Percentiles rank a stretch among this genome's conserved stretches.
phyloP scores from a whole-genome alignment of 1,284 basidiomycete genomes.

The Cutaneotrichosporon dermatis region DNA sequence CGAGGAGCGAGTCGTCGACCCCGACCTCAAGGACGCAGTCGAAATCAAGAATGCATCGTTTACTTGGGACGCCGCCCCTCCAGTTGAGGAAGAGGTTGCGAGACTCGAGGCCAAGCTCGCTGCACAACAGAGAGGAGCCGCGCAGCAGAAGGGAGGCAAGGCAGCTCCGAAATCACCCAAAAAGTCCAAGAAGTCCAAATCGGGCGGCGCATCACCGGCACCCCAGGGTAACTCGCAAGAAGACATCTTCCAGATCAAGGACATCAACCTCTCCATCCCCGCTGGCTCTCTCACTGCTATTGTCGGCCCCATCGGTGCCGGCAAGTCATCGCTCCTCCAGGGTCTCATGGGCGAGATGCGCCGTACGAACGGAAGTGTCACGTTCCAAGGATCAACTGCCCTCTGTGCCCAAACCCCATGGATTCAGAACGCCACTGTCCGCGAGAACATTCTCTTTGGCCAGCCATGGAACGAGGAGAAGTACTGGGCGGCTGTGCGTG shows the following conservation, averaged over 20 bases:
- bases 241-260: constrained; percentile 60
- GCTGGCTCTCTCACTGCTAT: constrained; percentile 71
- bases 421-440: constrained; percentile 69
- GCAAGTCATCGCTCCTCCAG: constrained; percentile 59
- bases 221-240: constrained; percentile 47
- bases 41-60: constrained; percentile 66
- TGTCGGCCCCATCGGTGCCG: constrained; percentile 68
- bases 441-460: constrained; percentile 79
- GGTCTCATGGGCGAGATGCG: constrained; percentile 76
- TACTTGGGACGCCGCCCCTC: constrained; percentile 72
- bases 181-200: constrained; percentile 17
- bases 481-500: constrained; percentile 70
- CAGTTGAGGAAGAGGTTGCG: constrained; percentile 50
- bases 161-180: neutral
- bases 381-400: constrained; percentile 63
- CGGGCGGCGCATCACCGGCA: constrained; percentile 18
- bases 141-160: constrained; percentile 24
- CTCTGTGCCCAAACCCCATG: constrained; percentile 74
- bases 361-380: constrained; percentile 57
- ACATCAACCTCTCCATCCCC: constrained; percentile 63
- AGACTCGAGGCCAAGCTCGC: constrained; percentile 41
- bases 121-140: constrained; percentile 26
- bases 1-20: constrained; percentile 54
- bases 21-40: constrained; percentile 58
- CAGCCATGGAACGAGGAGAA: constrained; percentile 69